These are phyloP conservation scores for Stylosanthes scabra DNA, from an alignment of 331 rosid genomes.

Conservation along the genomic window DNA sequence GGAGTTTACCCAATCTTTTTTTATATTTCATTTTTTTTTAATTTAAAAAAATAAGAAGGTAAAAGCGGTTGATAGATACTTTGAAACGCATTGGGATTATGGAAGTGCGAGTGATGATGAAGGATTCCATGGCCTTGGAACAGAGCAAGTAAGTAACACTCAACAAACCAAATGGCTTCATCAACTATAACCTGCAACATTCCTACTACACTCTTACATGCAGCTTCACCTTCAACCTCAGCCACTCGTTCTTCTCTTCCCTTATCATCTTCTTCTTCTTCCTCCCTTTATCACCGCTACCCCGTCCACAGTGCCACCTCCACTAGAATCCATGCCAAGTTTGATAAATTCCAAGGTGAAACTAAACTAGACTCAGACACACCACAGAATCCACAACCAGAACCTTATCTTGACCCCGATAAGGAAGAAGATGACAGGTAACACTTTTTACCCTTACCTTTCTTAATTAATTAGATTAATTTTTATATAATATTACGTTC, in stretches of 20 bases:
- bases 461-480: no score
- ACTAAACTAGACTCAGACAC: constrained; percentile 27
- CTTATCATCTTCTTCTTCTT: constrained; percentile 46
- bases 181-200: constrained; percentile 51
- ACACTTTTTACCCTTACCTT: background rate
- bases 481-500: no score
- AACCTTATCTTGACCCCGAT: no score
- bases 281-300: constrained; percentile 39
- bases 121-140: constrained; percentile 38
- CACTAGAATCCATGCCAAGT: constrained; percentile 76
- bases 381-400: no score
- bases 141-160: background rate
- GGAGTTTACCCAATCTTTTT: no score
- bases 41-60: no score
- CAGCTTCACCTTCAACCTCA: constrained; percentile 37
- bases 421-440: constrained; percentile 81
- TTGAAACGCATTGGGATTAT: no score
- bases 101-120: background rate
- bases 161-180: constrained; percentile 63
- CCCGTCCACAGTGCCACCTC: constrained; percentile 37
- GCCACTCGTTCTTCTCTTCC: constrained; percentile 52
- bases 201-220: constrained; percentile 36
- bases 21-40: no score
- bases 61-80: no score
- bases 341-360: constrained; percentile 79